Evolutionary conservation across 805 yeast genomes (phyloP).

Genomic region (Candida insectalens): DNA sequence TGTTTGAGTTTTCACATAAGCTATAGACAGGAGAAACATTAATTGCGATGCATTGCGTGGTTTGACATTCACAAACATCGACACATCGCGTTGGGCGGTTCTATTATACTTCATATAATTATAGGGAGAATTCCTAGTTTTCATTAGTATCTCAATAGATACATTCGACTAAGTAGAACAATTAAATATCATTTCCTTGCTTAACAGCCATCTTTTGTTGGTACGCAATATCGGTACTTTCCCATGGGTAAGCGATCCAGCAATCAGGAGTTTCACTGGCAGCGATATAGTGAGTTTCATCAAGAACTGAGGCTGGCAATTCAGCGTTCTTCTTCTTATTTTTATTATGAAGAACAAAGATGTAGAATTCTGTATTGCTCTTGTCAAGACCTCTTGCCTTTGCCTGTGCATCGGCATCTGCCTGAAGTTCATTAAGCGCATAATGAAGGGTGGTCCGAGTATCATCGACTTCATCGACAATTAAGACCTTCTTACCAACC

Average conservation of each 20-base stretch:
- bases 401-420: constrained; percentile 59
- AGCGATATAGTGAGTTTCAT: constrained; percentile 52
- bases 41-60: too few relatives aligned
- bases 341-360: constrained; percentile 75
- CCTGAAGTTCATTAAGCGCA: constrained; percentile 64
- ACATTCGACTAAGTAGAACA: too few relatives aligned
- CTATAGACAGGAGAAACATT: too few relatives aligned
- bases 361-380: constrained; percentile 54
- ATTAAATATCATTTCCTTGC: constrained; percentile 65
- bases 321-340: constrained; percentile 62
- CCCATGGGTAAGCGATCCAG: constrained; percentile 90
- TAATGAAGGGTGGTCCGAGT: constrained; percentile 79
- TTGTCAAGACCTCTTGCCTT: constrained; percentile 39
- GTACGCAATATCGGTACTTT: constrained; percentile 61
- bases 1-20: constrained; percentile 1
- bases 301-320: constrained; percentile 53
- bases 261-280: constrained; percentile 68
- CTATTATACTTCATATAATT: too few relatives aligned
- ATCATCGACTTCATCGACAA: constrained; percentile 81
- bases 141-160: too few relatives aligned
- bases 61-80: too few relatives aligned
- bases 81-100: too few relatives aligned
- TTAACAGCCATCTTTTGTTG: constrained; percentile 64
- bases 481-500: constrained; percentile 60
- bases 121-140: too few relatives aligned